phyloP scores from a whole-genome alignment of 768 basidiomycete species.

The Tylopilus cervinicoccineus region DNA sequence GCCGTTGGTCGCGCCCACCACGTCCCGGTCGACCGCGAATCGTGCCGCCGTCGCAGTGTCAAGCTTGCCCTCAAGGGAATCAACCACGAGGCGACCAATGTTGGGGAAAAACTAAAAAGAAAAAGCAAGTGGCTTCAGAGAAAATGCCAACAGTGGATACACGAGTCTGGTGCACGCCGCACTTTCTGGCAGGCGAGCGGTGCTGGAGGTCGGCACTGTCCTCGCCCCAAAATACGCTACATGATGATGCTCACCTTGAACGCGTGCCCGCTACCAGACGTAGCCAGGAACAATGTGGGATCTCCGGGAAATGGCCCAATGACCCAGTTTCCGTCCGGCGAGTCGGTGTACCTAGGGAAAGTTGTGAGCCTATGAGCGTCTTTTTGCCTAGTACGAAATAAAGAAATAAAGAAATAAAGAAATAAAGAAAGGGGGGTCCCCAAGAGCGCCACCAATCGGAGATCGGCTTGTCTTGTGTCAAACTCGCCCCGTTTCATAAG shows the following conservation, averaged over 20 bases:
- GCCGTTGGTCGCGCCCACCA: constrained; percentile 15
- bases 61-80: constrained; percentile 64
- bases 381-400: neutral
- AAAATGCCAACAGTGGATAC: neutral
- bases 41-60: constrained; percentile 46
- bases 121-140: too few species aligned
- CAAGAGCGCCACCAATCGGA: neutral
- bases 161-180: neutral
- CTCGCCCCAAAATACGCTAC: neutral
- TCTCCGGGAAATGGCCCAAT: constrained; percentile 69
- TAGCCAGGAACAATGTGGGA: constrained; percentile 69
- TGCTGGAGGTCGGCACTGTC: neutral
- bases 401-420: neutral
- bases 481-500: neutral
- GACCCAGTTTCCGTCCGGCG: constrained; percentile 84
- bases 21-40: constrained; percentile 59
- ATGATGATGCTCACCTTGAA: constrained; percentile 57
- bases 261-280: constrained; percentile 84
- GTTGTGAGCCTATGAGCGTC: neutral
- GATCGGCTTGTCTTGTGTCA: too few species aligned
- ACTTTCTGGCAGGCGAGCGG: neutral
- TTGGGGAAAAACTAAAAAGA: constrained; percentile 74
- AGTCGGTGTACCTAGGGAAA: constrained; percentile 76
- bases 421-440: constrained; percentile 10
- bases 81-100: constrained; percentile 73